Evolutionary conservation across 495 filamentous ascomycete genomes (phyloP).

Genomic region (Annulohypoxylon stygium): DNA sequence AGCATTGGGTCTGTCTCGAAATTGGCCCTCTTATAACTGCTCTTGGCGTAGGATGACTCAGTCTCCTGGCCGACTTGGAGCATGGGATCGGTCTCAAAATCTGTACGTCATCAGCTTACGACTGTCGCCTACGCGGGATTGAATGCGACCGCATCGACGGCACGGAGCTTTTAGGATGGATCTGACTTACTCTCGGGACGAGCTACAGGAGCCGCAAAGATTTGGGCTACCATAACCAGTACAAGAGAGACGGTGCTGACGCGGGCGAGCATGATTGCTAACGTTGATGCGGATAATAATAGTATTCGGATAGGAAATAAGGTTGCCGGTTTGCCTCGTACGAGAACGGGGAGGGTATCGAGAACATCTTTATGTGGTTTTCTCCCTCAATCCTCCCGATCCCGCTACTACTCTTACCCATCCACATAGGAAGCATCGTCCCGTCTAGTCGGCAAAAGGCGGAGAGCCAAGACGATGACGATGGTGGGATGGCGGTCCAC

Average conservation of each 20-base stretch:
- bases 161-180: neutral
- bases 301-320: neutral
- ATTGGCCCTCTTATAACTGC: slow-evolving; percentile 6
- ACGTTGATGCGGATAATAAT: neutral
- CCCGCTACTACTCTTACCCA: neutral
- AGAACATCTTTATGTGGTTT: slow-evolving; percentile 1
- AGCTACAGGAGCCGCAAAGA: neutral
- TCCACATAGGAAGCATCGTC: neutral
- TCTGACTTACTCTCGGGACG: neutral
- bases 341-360: neutral
- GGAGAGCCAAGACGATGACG: neutral
- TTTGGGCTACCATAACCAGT: neutral
- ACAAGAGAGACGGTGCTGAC: neutral
- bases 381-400: neutral
- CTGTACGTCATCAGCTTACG: neutral
- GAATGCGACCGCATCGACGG: neutral
- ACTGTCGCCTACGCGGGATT: neutral
- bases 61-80: neutral
- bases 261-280: neutral
- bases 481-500: neutral
- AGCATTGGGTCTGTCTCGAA: slow-evolving; percentile 28
- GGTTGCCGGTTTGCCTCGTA: neutral
- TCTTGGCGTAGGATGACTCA: neutral
- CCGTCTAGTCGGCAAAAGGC: neutral
- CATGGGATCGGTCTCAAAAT: neutral